A percentile compares a stretch with the other conserved stretches of the same genome.
phyloP scores from a whole-genome alignment of 2,329 filamentous ascomycete species.

The Trichoderma sp. region DNA sequence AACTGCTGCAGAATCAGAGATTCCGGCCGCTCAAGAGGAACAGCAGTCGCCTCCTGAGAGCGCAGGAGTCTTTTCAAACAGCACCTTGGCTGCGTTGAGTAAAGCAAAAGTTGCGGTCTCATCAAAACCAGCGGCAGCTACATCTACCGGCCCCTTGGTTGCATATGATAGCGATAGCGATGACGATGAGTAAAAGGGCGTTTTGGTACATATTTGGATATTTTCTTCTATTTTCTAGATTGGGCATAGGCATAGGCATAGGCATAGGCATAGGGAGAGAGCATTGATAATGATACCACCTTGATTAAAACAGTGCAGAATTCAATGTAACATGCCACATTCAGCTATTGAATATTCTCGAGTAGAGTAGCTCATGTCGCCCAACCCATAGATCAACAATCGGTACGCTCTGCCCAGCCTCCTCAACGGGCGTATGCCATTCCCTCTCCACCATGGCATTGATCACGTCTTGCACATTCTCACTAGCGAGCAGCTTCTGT shows the following conservation, averaged over 20 bases:
- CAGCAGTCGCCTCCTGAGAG: conserved; percentile 43
- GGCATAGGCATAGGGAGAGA: conserved; percentile 26
- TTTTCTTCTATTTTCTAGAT: conserved; percentile 29
- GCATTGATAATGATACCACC: conserved; percentile 38
- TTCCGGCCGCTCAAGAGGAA: conserved; percentile 33
- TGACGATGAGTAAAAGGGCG: conserved; percentile 61
- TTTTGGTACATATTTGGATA: conserved; percentile 25
- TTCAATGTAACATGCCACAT: background rate
- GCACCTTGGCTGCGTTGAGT: conserved; percentile 78
- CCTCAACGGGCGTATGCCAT: conserved; percentile 60
- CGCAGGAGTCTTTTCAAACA: conserved; percentile 75
- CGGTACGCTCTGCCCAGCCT: conserved; percentile 74
- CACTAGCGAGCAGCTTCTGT: conserved; percentile 69
- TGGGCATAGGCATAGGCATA: conserved; percentile 27
- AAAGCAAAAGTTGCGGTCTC: conserved; percentile 56
- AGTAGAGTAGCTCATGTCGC: conserved; percentile 80
- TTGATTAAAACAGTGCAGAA: conserved; percentile 1
- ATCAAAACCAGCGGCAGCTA: conserved; percentile 55
- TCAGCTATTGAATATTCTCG: conserved; percentile 82
- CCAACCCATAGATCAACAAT: conserved; percentile 83
- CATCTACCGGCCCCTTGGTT: conserved; percentile 71
- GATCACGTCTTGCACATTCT: conserved; percentile 59
- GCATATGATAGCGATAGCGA: conserved; percentile 91
- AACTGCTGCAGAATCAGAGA: conserved; percentile 47
- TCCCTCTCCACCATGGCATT: conserved; percentile 59